Evolutionary conservation across 305 asterid species (phyloP), one percentile per base, ranked within the genome.

Genomic region (Salvia sclarea): DNA sequence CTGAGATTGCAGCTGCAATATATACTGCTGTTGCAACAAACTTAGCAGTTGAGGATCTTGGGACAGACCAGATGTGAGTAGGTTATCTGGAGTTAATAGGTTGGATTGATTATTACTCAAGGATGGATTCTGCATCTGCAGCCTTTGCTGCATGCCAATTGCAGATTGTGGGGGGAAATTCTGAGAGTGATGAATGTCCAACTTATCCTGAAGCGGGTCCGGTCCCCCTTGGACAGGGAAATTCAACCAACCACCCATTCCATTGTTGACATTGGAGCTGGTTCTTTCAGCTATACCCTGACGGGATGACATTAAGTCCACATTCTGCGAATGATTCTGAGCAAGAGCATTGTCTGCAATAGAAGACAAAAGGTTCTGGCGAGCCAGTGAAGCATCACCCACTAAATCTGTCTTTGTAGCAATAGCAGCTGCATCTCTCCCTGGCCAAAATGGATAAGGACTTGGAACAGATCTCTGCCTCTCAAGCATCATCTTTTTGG

Each of bases 11-110:
- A 79, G 73, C 80, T 84, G 93, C 81, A 79, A 50, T 76, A 83
- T 69, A 68, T 85, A 84, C 72, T 88, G 96, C 64, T 88, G 92
- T 72, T 86, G 97, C 78, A 86, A 75, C 76, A 86, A 71, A 81
- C 72, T 82, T 53, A 88, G 61, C 44, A 85, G 56, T 70, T 85
- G 97, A 2, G 91, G 92, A 77, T 90, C 97, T 78, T 88, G 95
- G 68, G 89, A 41, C 20, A 88, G 61, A 59, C 86, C 81, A 68
- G 96, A 74, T 48, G 89, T 41, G 40, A 80, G 83, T 55, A 80
- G 76, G 49, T 80, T 87, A 50, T 89, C 96, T 9, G 86, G 41
- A 17, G 84, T 78, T 71, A 84, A 79, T 64, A 76, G 48, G 79
- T 75, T 78, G 57, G 90, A 61, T 72, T 81, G 68, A 70, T 81